Evolutionary conservation across 192 early-diverging fungal species (phyloP).

Genomic region (Spinellus fusiger): DNA sequence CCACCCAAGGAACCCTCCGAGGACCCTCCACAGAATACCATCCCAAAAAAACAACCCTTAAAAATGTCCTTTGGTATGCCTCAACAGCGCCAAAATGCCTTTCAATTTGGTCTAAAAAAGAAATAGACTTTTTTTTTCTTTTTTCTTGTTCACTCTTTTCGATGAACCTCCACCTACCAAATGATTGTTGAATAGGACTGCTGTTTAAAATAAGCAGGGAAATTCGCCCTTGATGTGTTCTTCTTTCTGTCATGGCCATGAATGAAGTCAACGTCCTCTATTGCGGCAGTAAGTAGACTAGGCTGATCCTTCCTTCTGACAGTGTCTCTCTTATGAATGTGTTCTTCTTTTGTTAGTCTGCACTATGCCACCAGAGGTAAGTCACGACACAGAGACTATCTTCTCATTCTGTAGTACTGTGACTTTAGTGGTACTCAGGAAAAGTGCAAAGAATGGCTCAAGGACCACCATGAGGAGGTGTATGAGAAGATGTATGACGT

Average conservation of each 20-base stretch:
- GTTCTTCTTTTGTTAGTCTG: slow-evolving; percentile 24
- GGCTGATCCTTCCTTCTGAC: background rate
- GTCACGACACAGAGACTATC: background rate
- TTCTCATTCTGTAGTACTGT: slow-evolving; percentile 64
- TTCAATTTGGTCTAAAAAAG: slow-evolving; percentile 25
- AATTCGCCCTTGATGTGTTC: background rate
- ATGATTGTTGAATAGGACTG: too few relatives aligned
- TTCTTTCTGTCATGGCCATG: slow-evolving; percentile 1
- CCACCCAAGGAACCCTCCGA: background rate
- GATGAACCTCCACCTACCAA: background rate
- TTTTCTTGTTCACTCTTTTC: background rate
- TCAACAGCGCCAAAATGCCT: slow-evolving; percentile 3
- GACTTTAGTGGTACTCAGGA: slow-evolving; percentile 78
- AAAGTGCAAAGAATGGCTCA: slow-evolving; percentile 79
- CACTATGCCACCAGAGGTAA: slow-evolving; percentile 42
- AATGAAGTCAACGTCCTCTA: slow-evolving; percentile 33
- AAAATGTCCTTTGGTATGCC: slow-evolving; percentile 22
- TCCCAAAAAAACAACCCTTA: background rate
- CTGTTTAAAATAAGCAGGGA: background rate
- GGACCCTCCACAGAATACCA: background rate
- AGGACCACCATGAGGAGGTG: slow-evolving; percentile 48
- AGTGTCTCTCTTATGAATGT: background rate
- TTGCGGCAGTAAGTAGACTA: slow-evolving; percentile 34
- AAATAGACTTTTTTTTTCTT: background rate
- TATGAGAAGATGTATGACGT: slow-evolving; percentile 52